phyloP scores from a whole-genome alignment of 805 yeast genomes.

The Yamadazyma paraphyllophila region DNA sequence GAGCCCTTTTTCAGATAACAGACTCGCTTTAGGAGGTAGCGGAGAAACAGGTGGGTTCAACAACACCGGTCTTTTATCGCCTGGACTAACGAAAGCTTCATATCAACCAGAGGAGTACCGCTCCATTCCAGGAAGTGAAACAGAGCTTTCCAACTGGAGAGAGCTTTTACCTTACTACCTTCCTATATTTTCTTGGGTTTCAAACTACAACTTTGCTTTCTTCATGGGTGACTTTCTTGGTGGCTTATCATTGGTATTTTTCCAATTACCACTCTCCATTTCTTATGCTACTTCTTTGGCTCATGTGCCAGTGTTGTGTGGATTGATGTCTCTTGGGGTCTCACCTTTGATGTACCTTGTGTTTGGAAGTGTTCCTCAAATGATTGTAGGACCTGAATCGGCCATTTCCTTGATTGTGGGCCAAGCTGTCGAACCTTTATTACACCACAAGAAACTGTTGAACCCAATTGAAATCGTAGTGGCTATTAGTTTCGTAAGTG shows the following conservation, averaged over 20 bases:
- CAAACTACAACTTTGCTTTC: constrained; percentile 40
- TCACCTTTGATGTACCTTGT: constrained; percentile 40
- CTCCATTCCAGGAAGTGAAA: constrained; percentile 20
- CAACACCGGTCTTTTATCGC: neutral
- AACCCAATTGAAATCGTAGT: constrained; percentile 57
- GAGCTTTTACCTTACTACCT: constrained; percentile 56
- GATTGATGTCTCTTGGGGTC: constrained; percentile 37
- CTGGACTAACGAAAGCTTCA: neutral
- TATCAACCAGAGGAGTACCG: constrained; percentile 16
- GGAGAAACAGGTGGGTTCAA: neutral
- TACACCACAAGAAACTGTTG: constrained; percentile 32
- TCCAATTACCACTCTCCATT: constrained; percentile 80
- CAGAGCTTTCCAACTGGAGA: constrained; percentile 25
- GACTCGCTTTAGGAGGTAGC: neutral
- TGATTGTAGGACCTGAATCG: constrained; percentile 47
- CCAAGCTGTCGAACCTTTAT: constrained; percentile 43
- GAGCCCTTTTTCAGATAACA: neutral
- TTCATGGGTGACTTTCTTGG: constrained; percentile 69
- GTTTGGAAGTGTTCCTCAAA: constrained; percentile 46
- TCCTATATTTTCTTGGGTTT: constrained; percentile 69
- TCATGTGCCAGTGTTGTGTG: constrained; percentile 42
- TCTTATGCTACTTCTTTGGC: constrained; percentile 44
- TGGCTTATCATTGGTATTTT: constrained; percentile 84
- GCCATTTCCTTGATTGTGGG: constrained; percentile 48
- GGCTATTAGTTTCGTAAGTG: constrained; percentile 71